Conservation (phyloP, 1,139 yeast genomes). For the Pichia inconspicua region DNA sequence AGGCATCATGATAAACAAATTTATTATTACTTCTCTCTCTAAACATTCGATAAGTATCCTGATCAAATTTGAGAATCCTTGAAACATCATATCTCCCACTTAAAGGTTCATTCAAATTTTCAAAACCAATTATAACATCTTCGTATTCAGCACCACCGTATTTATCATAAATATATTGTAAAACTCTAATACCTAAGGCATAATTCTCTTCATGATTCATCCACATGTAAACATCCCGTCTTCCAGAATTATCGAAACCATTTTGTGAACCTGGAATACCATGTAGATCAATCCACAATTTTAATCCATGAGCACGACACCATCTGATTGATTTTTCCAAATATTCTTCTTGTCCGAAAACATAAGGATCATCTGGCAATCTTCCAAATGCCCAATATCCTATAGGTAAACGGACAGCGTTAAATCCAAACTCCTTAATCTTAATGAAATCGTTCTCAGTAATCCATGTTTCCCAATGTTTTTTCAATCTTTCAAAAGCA, state of each 20-base stretch:
- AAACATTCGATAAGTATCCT: conserved; percentile 40
- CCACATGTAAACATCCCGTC: conserved; percentile 47
- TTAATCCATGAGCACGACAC: conserved; percentile 42
- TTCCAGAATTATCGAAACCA: conserved; percentile 66
- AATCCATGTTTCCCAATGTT: conserved; percentile 79
- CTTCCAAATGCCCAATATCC: conserved; percentile 92
- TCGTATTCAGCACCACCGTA: conserved; percentile 59
- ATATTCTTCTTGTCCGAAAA: conserved; percentile 71
- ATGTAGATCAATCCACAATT: conserved; percentile 57
- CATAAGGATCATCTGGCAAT: conserved; percentile 71
- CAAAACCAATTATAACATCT: conserved; percentile 77
- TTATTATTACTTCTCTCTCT: conserved; percentile 33
- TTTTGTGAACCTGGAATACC: conserved; percentile 65
- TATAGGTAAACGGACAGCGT: conserved; percentile 82
- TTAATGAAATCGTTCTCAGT: conserved; percentile 62
- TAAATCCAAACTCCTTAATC: conserved; percentile 63
- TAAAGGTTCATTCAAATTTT: conserved; percentile 83
- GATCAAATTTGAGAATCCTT: conserved; percentile 49
- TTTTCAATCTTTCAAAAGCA: conserved; percentile 43
- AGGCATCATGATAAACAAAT: conserved; percentile 68
- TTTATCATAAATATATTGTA: conserved; percentile 42
- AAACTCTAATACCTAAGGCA: conserved; percentile 37
- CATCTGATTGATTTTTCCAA: conserved; percentile 56
- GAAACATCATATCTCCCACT: conserved; percentile 60
- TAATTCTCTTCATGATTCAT: conserved; percentile 7